phyloP scores from a whole-genome alignment of 441 rosid genomes.

The Theobroma grandiflorum region DNA sequence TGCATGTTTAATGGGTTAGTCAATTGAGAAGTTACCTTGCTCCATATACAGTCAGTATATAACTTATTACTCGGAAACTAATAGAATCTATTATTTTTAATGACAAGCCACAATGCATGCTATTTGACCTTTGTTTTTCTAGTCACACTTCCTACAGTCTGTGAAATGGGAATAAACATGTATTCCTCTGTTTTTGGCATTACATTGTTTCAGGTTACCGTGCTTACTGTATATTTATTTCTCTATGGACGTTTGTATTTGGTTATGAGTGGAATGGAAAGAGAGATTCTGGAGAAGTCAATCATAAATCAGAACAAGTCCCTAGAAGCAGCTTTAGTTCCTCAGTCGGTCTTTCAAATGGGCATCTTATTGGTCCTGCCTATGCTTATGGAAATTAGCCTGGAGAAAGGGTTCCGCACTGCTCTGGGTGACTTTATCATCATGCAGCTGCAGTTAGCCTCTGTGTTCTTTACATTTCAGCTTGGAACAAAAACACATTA shows the following conservation, averaged over 20 bases:
- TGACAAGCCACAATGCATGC: conserved; percentile 9
- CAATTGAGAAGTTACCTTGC: conserved; percentile 1
- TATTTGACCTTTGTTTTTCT: conserved; percentile 16
- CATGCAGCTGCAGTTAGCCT: conserved; percentile 97
- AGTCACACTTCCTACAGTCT: neutral
- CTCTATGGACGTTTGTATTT: conserved; percentile 94
- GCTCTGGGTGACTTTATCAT: conserved; percentile 90
- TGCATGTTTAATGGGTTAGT: conserved; percentile 11
- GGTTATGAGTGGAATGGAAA: conserved; percentile 96
- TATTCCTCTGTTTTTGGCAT: conserved; percentile 20
- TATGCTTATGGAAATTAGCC: conserved; percentile 96
- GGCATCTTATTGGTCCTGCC: conserved; percentile 88
- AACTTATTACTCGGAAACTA: conserved; percentile 2
- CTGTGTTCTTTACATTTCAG: conserved; percentile 95
- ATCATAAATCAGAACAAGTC: conserved; percentile 66
- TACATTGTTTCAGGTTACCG: conserved; percentile 67
- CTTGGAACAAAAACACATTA: conserved; percentile 97
- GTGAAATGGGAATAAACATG: conserved; percentile 15
- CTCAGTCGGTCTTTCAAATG: conserved; percentile 87
- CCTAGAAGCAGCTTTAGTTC: conserved; percentile 83
- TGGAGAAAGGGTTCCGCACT: conserved; percentile 90
- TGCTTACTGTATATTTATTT: conserved; percentile 83
- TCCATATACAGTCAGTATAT: neutral
- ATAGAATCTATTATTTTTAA: conserved; percentile 3
- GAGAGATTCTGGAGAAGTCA: conserved; percentile 64